These are phyloP conservation scores for Dalbergia cochinchinensis DNA, from an alignment of 306 rosid species.

Conservation along the genomic window DNA sequence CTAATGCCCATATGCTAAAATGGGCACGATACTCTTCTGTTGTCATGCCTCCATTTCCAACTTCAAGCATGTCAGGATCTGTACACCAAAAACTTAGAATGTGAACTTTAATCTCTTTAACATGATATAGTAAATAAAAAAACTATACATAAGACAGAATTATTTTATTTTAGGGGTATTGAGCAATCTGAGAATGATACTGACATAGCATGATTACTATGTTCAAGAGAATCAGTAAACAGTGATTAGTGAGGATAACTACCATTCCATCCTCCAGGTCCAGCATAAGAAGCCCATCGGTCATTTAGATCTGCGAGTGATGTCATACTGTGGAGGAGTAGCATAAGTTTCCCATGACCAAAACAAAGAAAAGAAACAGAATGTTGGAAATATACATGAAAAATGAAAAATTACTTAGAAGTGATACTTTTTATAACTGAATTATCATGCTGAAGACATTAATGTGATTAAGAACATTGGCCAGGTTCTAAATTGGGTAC, in stretches of 20 bases:
- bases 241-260: conserved; percentile 12
- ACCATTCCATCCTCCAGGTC: conserved; percentile 94
- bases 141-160: not conserved
- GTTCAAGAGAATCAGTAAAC: too few relatives aligned
- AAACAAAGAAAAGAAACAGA: conserved; percentile 28
- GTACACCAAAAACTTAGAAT: conserved; percentile 18
- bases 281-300: conserved; percentile 82
- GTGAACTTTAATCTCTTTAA: conserved; percentile 8
- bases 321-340: conserved; percentile 57
- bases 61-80: conserved; percentile 94
- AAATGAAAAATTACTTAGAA: conserved; percentile 5
- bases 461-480: conserved; percentile 1
- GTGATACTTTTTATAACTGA: not conserved
- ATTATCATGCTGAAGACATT: conserved; percentile 17
- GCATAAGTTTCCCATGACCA: conserved; percentile 9
- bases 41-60: conserved; percentile 88
- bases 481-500: conserved; percentile 17
- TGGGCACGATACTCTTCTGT: conserved; percentile 79
- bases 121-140: not conserved
- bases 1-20: conserved; percentile 85
- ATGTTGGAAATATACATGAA: not conserved
- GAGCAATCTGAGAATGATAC: too few relatives aligned
- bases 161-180: too few relatives aligned
- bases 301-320: conserved; percentile 71
- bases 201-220: too few relatives aligned